Percentiles rank a stretch among this genome's conserved stretches.
These are phyloP conservation scores for Apophysomyces ossiformis DNA, from an alignment of 371 early-diverging fungal species.

Conservation along the genomic window DNA sequence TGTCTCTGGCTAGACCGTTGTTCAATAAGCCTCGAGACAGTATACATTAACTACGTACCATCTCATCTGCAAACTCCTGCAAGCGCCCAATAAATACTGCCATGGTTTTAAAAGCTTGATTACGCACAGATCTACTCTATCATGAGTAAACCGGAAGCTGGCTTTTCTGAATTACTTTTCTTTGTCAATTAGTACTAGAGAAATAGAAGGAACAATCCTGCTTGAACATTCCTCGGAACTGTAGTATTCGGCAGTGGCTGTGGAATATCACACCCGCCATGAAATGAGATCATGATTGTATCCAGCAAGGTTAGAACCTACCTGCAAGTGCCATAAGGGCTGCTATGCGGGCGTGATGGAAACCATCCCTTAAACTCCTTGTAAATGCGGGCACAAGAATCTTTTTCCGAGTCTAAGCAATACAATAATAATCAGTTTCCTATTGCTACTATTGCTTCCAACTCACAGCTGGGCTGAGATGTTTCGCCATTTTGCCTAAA, in stretches of 20 bases:
- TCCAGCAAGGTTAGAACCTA: constrained; percentile 17
- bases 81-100: constrained; percentile 65
- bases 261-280: neutral
- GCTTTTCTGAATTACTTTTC: constrained; percentile 67
- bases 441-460: neutral
- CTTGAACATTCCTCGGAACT: constrained; percentile 75
- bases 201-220: constrained; percentile 77
- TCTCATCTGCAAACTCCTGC: constrained; percentile 69
- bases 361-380: constrained; percentile 87
- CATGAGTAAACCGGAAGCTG: neutral
- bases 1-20: constrained; percentile 57
- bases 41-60: constrained; percentile 50
- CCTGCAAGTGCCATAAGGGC: constrained; percentile 86
- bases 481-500: constrained; percentile 84
- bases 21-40: neutral
- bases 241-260: constrained; percentile 76
- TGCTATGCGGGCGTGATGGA: constrained; percentile 89
- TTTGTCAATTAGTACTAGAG: constrained; percentile 79
- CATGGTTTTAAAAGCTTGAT: constrained; percentile 80
- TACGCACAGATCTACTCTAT: constrained; percentile 67
- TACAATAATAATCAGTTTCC: constrained; percentile 10
- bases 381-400: constrained; percentile 84
- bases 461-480: constrained; percentile 73
- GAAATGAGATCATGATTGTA: neutral
- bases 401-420: constrained; percentile 66